These are phyloP conservation scores for Globisporangium barbulae DNA, from an alignment of 352 stramenopile genomes.

Conservation along the genomic window DNA sequence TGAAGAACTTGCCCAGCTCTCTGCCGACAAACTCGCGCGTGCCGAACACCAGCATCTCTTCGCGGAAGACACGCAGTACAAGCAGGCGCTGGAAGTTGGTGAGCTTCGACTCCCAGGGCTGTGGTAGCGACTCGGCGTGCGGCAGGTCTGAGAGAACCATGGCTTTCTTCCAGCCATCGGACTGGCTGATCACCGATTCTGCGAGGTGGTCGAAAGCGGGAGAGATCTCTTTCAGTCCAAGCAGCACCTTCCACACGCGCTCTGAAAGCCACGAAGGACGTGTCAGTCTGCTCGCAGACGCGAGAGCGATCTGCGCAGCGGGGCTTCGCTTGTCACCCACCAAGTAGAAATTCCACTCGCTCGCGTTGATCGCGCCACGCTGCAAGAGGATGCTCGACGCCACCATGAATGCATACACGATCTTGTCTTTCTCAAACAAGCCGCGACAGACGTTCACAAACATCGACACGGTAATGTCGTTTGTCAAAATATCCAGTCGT, in stretches of 20 bases:
- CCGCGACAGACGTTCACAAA: constrained; percentile 94
- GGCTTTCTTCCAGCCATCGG: constrained; percentile 66
- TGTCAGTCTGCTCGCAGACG: constrained; percentile 26
- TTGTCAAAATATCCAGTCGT: constrained; percentile 87
- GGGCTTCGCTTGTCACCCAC: constrained; percentile 82
- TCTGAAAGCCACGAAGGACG: constrained; percentile 75
- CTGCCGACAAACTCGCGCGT: constrained; percentile 81
- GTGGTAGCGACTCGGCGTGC: constrained; percentile 66
- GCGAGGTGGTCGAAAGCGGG: constrained; percentile 46
- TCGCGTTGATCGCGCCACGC: constrained; percentile 51
- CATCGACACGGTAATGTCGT: constrained; percentile 91
- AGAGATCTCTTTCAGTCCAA: constrained; percentile 67
- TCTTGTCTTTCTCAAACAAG: constrained; percentile 95
- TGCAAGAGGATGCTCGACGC: constrained; percentile 85
- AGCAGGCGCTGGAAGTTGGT: constrained; percentile 90
- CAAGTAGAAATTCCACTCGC: constrained; percentile 89
- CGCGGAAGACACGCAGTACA: constrained; percentile 85
- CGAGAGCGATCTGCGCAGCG: constrained; percentile 36
- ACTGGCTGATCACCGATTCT: constrained; percentile 38
- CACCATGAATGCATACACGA: constrained; percentile 94
- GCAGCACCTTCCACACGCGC: constrained; percentile 67
- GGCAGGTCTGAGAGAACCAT: constrained; percentile 80
- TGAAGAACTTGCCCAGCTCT: constrained; percentile 84
- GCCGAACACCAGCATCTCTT: constrained; percentile 90
- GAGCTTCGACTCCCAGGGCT: constrained; percentile 66